Conservation (phyloP, 2,329 filamentous ascomycete genomes). For the Fusarium nisikadoi region DNA sequence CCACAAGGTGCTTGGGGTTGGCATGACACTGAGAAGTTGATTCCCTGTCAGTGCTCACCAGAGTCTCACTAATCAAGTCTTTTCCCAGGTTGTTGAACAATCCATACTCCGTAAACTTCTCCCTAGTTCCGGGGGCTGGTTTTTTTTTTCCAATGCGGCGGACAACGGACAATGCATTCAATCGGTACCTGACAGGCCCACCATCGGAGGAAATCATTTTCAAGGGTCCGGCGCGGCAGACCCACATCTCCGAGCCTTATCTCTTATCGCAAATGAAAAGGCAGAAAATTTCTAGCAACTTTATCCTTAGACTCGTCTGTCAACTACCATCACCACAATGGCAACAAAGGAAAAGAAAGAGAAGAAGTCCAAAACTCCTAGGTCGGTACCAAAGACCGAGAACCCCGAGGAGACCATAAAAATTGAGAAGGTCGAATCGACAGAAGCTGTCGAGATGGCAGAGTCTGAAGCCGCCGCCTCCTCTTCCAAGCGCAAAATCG, state of each 20-base stretch:
- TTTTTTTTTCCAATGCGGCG: not conserved
- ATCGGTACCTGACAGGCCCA: conserved; percentile 18
- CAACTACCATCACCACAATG: conserved; percentile 35
- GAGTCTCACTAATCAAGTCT: not conserved
- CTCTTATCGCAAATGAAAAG: conserved; percentile 39
- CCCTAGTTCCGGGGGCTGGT: conserved; percentile 16
- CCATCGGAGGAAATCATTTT: conserved; percentile 14
- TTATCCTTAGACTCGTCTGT: not conserved
- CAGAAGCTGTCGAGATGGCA: conserved; percentile 26
- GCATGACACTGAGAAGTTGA: not conserved
- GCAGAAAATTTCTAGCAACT: conserved; percentile 27
- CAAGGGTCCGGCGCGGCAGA: conserved; percentile 18
- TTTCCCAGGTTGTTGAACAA: not conserved
- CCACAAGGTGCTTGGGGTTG: not conserved
- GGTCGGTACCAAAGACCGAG: conserved; percentile 25
- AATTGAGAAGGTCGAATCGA: conserved; percentile 21
- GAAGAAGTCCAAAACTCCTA: conserved; percentile 35
- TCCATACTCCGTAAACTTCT: conserved; percentile 1
- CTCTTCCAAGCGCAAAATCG: conserved; percentile 73
- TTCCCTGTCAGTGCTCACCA: not conserved
- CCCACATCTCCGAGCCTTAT: conserved; percentile 40
- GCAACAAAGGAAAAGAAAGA: conserved; percentile 44
- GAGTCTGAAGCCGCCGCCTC: conserved; percentile 22
- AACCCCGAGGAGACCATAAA: conserved; percentile 19
- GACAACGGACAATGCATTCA: conserved; percentile 8